Conservation (phyloP, 2,329 filamentous ascomycete species). For the Chaetomium olivaceum region DNA sequence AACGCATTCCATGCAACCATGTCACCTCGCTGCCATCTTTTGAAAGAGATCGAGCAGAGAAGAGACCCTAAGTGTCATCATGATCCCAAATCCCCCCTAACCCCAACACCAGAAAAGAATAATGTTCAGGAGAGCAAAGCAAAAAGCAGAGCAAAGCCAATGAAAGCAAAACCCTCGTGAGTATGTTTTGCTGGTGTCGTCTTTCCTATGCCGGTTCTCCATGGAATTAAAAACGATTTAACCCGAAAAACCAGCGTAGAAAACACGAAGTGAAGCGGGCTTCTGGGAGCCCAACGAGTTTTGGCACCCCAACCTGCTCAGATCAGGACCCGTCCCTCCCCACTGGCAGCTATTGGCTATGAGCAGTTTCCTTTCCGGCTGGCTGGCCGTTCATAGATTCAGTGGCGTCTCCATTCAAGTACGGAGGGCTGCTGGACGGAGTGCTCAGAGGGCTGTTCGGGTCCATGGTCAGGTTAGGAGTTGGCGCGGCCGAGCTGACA, state of each 20-base stretch:
- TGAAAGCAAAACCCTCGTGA: background rate
- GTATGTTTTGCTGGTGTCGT: background rate
- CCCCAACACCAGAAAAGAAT: background rate
- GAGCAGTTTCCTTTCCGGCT: background rate
- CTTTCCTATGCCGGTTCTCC: background rate
- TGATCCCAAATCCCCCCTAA: background rate
- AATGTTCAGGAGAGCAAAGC: background rate
- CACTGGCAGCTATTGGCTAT: background rate
- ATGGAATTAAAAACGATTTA: slow-evolving; percentile 4
- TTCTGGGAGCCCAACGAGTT: background rate
- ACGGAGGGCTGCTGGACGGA: slow-evolving; percentile 62
- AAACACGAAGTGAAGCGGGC: slow-evolving; percentile 5
- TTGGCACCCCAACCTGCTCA: background rate
- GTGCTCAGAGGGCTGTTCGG: slow-evolving; percentile 58
- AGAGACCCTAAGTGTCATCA: background rate
- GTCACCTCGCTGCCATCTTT: too few relatives aligned
- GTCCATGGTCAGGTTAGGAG: slow-evolving; percentile 67
- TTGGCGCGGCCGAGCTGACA: slow-evolving; percentile 57
- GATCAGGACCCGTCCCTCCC: background rate
- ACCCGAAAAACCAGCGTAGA: slow-evolving; percentile 3
- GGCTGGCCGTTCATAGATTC: slow-evolving; percentile 36
- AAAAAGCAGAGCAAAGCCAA: background rate
- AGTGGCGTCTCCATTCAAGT: slow-evolving; percentile 59
- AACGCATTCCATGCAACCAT: too few relatives aligned
- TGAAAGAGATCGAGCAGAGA: too few relatives aligned